Evolutionary conservation across 1,284 basidiomycete genomes (phyloP).

Genomic region (Taiwanofungus camphoratus): DNA sequence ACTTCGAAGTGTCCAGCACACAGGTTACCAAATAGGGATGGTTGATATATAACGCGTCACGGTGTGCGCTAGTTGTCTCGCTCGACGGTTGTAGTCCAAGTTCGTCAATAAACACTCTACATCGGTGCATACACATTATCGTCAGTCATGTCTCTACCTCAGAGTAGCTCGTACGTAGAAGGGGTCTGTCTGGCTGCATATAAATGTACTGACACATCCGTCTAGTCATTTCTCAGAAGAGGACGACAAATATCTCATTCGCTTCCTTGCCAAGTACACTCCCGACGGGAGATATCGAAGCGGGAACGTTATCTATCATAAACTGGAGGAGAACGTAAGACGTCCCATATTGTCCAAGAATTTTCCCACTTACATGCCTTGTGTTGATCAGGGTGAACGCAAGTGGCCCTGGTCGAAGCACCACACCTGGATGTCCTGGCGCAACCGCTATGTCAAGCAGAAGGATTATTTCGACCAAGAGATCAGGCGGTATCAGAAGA

Average conservation of each 20-base stretch:
- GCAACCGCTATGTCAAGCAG: constrained; percentile 45
- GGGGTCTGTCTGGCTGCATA: background rate
- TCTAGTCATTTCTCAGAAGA: constrained; percentile 6
- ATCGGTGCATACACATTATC: no score
- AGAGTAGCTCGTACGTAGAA: no score
- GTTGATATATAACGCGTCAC: no score
- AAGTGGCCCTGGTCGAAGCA: constrained; percentile 37
- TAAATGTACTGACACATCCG: constrained; percentile 1
- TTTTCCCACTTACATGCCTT: background rate
- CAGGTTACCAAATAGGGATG: no score
- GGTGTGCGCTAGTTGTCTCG: no score
- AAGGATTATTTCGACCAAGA: constrained; percentile 32
- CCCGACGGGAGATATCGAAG: constrained; percentile 11
- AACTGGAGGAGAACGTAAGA: constrained; percentile 19
- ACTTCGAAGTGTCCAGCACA: no score
- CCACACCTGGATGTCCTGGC: constrained; percentile 52
- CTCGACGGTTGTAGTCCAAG: no score
- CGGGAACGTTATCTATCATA: constrained; percentile 17
- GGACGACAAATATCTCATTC: constrained; percentile 15
- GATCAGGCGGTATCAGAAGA: constrained; percentile 32
- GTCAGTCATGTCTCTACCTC: no score
- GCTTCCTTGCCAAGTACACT: constrained; percentile 23
- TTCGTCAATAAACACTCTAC: no score
- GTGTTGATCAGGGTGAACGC: constrained; percentile 2
- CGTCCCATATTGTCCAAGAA: background rate